Base-by-base conservation (phyloP, 2,329 filamentous ascomycete genomes). In the Penicillium olsonii region DNA sequence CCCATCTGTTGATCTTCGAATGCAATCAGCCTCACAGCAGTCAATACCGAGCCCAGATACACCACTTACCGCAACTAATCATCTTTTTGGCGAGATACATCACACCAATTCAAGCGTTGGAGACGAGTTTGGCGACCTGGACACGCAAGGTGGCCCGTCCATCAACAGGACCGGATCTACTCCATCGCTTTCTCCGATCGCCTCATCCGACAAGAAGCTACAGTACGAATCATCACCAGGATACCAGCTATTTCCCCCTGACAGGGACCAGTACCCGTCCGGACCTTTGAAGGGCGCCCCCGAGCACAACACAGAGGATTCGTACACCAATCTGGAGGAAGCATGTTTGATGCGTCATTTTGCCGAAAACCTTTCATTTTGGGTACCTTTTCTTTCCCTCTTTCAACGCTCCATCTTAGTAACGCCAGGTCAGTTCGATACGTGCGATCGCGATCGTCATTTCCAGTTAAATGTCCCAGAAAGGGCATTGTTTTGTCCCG, bases 401-500 rank as follows among this genome's bases (percentile, higher is more conserved):
- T 33, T n/a, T 45, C 7, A 38, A 15, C 3, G 31, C 37, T 4
- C 19, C 10, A 10, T 24, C 8, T n/a, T 37, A 26, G n/a, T n/a
- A 35, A 37, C 18, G 4, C 10, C 3, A 22, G 2, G 8, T 5
- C 39, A 54, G 48, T 54, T 54, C 17, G 52, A 54, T 17, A 48
- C 38, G 1, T 48, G 45, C 22, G 52, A 54, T 39, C 42, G 48
- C 33, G 48, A 52, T 37, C 44, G 34, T 6, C 37, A 55, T 38
- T 55, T 55, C 42, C 29, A 42, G 22, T 39, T 49, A 8, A 42
- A 34, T 9, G 48, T 55, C 4, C 52, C 52, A 8, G 48, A 52
- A 24, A 20, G 52, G 27, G 52, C 52, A 19, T 41, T 52, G 19
- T 46, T 47, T 19, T 52, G 52, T 22, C 52, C 52, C 14, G 52